A percentile compares a stretch with the other conserved stretches of the same genome.
Conservation (phyloP, 352 stramenopile genomes). For the Globisporangium lucens region DNA sequence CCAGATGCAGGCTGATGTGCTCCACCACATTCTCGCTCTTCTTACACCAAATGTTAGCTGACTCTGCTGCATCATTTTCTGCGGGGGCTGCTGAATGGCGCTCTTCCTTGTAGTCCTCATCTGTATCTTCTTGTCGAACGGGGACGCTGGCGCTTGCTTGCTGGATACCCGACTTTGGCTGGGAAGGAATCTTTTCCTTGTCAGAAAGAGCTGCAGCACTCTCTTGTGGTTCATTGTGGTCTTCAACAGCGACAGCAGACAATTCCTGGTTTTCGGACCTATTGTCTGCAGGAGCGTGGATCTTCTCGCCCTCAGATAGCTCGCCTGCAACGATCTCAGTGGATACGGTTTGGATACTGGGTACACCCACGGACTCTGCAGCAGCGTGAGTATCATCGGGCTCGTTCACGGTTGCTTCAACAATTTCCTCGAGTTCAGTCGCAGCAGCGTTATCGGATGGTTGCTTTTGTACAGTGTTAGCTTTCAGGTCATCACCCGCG, state of each 20-base stretch:
- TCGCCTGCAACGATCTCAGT: not conserved
- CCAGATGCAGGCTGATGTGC: constrained; percentile 20
- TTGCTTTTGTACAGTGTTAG: not conserved
- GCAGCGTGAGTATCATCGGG: not conserved
- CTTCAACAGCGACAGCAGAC: not conserved
- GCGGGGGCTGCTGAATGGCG: not conserved
- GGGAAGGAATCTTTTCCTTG: not conserved
- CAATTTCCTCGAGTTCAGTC: not conserved
- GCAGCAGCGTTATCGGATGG: not conserved
- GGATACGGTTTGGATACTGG: not conserved
- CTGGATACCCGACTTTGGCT: not conserved
- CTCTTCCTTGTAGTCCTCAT: not conserved
- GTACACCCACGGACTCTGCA: not conserved
- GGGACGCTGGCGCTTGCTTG: not conserved
- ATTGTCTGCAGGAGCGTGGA: not conserved
- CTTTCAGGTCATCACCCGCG: not conserved
- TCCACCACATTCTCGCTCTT: constrained; percentile 8
- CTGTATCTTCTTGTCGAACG: not conserved
- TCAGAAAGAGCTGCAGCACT: too few species aligned
- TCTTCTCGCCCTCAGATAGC: not conserved
- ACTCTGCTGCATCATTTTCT: not conserved
- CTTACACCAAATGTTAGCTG: constrained; percentile 17
- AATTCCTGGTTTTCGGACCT: not conserved
- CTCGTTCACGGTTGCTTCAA: not conserved
- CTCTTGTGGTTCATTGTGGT: too few species aligned